Base-by-base conservation (phyloP, 257 asterid species). In the Sherardia arvensis region DNA sequence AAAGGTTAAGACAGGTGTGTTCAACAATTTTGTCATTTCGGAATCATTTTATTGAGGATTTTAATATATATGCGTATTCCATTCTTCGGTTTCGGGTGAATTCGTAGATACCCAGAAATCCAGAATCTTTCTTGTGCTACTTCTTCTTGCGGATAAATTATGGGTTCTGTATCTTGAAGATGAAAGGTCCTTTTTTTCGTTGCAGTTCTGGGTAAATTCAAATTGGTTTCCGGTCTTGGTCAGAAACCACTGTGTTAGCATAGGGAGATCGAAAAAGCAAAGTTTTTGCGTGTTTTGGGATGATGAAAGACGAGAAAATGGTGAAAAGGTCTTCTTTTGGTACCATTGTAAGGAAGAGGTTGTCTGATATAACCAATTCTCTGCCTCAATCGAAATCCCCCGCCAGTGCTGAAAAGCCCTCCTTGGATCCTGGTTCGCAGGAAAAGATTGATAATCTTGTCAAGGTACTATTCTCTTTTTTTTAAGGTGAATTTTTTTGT, bases 301-400 rank as follows among this genome's bases (percentile, higher is more conserved):
- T 47, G 40, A 82, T 87, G 93, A 85, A 82, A 83, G 95, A 80
- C 63, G 83, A 78, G 53, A 80, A 57, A 78, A 76, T 83, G 91
- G 89, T 82, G 17, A 90, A 77, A 71, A 73, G 88, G 72, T 83
- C 92, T 25, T 87, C 95, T 66, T 81, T 87, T 57, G 97, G 95
- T 23, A 82, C 63, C 67, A 80, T 80, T 67, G 74, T 90, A 73
- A 82, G 87, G 55, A 81, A 73, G 79, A 81, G 81, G 76, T 80
- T 91, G 40, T 86, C 96, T 21, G 98, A 91, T 71, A 86, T 91
- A 30, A 84, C 94, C 29, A 88, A 91, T 81, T 73, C 85, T 21
- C 62, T 64, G 59, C 93, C 93, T 34, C 91, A 87, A 60, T 67
- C 76, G n/a, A 91, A 81, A 69, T 78, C 87, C 28, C 85, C 90